phyloP scores from a whole-genome alignment of 164 flowering plant genomes.

The Macadamia integrifolia region DNA sequence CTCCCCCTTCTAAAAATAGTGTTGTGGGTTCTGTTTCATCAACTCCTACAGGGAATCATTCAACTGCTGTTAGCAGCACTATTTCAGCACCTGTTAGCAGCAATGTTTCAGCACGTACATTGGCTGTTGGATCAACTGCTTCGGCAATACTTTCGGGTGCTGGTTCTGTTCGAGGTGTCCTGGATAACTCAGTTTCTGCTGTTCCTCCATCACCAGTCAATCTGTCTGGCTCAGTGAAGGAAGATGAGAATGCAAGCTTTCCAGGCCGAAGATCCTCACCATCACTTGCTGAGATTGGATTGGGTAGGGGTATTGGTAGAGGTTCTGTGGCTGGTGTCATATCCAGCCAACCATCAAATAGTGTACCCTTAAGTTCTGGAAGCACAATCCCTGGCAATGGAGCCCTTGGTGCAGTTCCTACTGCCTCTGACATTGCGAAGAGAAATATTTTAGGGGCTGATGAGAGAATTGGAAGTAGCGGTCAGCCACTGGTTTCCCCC shows the following conservation, averaged over 20 bases:
- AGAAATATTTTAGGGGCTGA: slow-evolving; percentile 64
- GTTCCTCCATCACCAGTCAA: slow-evolving; percentile 43
- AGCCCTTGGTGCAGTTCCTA: slow-evolving; percentile 39
- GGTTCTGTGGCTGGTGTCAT: slow-evolving; percentile 35
- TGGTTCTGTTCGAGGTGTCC: slow-evolving; percentile 33
- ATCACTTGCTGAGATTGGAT: slow-evolving; percentile 51
- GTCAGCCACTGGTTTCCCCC: slow-evolving; percentile 65
- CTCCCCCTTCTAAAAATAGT: slow-evolving; percentile 72
- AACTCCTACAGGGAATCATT: slow-evolving; percentile 45
- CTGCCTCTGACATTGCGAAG: slow-evolving; percentile 61
- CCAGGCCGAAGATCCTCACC: slow-evolving; percentile 71
- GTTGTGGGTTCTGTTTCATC: slow-evolving; percentile 33
- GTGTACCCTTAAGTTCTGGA: slow-evolving; percentile 49
- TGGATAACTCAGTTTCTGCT: slow-evolving; percentile 42
- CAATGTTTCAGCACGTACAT: slow-evolving; percentile 30
- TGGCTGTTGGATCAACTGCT: slow-evolving; percentile 37
- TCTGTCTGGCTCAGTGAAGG: slow-evolving; percentile 50
- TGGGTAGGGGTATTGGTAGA: slow-evolving; percentile 52
- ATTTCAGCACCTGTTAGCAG: not conserved
- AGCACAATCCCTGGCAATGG: slow-evolving; percentile 43
- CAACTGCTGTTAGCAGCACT: slow-evolving; percentile 23
- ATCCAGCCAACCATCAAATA: slow-evolving; percentile 43
- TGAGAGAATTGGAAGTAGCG: slow-evolving; percentile 62
- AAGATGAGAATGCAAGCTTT: slow-evolving; percentile 60
- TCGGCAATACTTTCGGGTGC: slow-evolving; percentile 41